Evolutionary conservation across 768 basidiomycete species (phyloP).

Genomic region (Galerina marginata): DNA sequence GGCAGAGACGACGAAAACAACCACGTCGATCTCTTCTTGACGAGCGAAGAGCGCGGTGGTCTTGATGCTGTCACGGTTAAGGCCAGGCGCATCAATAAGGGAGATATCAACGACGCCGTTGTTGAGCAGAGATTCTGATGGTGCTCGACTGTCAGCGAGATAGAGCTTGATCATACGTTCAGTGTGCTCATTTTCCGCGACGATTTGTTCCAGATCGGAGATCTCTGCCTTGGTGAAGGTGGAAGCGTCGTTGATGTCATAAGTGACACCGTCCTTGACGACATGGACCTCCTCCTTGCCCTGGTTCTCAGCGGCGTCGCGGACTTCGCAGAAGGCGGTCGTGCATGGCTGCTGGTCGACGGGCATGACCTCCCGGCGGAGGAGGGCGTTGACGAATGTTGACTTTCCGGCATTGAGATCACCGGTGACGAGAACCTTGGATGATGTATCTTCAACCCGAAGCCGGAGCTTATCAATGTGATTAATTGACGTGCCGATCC

Average conservation of each 20-base stretch:
- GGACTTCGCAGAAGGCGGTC: conserved; percentile 95
- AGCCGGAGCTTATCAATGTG: conserved; percentile 87
- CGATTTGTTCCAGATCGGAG: conserved; percentile 76
- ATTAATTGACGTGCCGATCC: conserved; percentile 71
- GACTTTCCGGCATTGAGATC: conserved; percentile 99
- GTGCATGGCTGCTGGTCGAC: conserved; percentile 99
- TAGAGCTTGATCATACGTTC: conserved; percentile 87
- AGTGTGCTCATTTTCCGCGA: conserved; percentile 75
- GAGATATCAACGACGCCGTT: conserved; percentile 98
- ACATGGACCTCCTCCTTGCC: conserved; percentile 88
- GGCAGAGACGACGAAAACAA: conserved; percentile 97
- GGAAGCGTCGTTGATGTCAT: conserved; percentile 71
- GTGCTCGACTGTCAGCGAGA: conserved; percentile 78
- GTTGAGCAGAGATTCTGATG: conserved; percentile 85
- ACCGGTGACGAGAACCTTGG: conserved; percentile 96
- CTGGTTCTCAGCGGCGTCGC: conserved; percentile 82
- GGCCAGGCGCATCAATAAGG: conserved; percentile 96
- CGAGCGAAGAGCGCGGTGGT: conserved; percentile 95
- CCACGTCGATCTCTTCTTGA: conserved; percentile 97
- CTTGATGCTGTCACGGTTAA: conserved; percentile 93
- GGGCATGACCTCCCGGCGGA: conserved; percentile 91
- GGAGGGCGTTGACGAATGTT: conserved; percentile 95
- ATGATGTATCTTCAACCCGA: conserved; percentile 90
- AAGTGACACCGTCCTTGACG: conserved; percentile 68
- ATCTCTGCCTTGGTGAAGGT: conserved; percentile 78